These are phyloP conservation scores for Backusella psychrophila DNA, from an alignment of 192 early-diverging fungal genomes.

Conservation along the genomic window DNA sequence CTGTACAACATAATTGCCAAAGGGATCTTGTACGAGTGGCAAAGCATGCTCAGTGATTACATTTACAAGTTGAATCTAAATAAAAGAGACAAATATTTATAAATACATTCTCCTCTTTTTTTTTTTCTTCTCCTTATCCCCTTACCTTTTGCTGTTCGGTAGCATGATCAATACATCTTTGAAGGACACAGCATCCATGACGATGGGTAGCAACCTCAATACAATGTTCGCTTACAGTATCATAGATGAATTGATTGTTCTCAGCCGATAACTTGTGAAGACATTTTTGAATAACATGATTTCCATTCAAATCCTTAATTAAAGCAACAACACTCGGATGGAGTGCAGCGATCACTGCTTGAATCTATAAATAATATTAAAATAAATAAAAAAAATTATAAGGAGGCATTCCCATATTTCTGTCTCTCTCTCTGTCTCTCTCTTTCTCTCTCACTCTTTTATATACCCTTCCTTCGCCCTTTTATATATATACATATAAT, in stretches of 20 bases:
- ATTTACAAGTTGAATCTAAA: slow-evolving; percentile 60
- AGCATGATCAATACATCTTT: slow-evolving; percentile 88
- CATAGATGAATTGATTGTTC: slow-evolving; percentile 88
- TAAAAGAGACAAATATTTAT: neutral
- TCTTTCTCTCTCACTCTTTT: no score
- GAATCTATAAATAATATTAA: slow-evolving; percentile 47
- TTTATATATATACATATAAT: neutral
- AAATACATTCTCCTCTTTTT: neutral
- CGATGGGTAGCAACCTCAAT: slow-evolving; percentile 86
- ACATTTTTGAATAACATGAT: slow-evolving; percentile 93
- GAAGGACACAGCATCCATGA: slow-evolving; percentile 89
- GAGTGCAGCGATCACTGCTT: slow-evolving; percentile 64
- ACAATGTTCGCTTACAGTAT: slow-evolving; percentile 75
- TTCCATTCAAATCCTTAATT: slow-evolving; percentile 90
- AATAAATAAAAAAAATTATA: neutral
- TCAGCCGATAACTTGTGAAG: slow-evolving; percentile 67
- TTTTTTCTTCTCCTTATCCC: neutral
- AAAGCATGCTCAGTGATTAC: slow-evolving; percentile 75
- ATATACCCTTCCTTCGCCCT: no score
- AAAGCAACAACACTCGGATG: slow-evolving; percentile 72
- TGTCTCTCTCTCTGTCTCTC: neutral
- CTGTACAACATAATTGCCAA: slow-evolving; percentile 93
- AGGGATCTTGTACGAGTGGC: slow-evolving; percentile 83
- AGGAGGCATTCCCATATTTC: neutral
- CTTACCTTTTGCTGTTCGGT: slow-evolving; percentile 59